Conservation (phyloP, 352 stramenopile species). For the Phytopythium sindhum region DNA sequence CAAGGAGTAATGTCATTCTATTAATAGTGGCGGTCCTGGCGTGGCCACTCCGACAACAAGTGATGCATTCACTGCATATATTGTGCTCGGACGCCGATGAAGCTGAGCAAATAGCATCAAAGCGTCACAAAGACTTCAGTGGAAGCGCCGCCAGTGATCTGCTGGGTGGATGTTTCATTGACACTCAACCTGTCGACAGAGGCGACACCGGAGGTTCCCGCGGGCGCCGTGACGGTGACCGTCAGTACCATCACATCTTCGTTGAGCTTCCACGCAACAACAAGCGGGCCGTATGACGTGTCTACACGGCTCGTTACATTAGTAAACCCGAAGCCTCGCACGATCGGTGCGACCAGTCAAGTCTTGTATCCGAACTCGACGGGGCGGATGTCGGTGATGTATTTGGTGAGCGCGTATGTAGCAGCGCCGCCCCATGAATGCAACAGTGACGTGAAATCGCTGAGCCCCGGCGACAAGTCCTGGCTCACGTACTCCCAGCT, state of each 20-base stretch:
- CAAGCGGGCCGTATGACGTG: neutral
- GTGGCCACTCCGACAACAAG: too few relatives aligned
- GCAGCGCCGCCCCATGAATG: constrained; percentile 23
- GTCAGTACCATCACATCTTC: neutral
- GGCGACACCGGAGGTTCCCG: neutral
- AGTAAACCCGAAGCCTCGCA: constrained; percentile 4
- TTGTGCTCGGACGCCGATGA: too few relatives aligned
- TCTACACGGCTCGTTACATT: neutral
- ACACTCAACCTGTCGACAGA: neutral
- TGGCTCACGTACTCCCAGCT: constrained; percentile 24
- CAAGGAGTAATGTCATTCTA: too few relatives aligned
- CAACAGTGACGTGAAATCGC: constrained; percentile 19
- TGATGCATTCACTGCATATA: too few relatives aligned
- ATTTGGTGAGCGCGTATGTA: constrained; percentile 24
- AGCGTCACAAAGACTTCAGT: neutral
- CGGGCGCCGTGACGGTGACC: neutral
- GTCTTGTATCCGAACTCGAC: constrained; percentile 17
- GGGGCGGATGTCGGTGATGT: constrained; percentile 16
- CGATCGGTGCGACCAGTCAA: constrained; percentile 25
- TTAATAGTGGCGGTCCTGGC: too few relatives aligned
- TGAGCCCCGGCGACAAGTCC: constrained; percentile 12
- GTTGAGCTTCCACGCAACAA: neutral
- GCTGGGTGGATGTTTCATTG: neutral
- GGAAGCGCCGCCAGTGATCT: neutral
- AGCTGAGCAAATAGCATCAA: neutral